phyloP scores from a whole-genome alignment of 768 basidiomycete species.

The Thelephora aurantiotincta region DNA sequence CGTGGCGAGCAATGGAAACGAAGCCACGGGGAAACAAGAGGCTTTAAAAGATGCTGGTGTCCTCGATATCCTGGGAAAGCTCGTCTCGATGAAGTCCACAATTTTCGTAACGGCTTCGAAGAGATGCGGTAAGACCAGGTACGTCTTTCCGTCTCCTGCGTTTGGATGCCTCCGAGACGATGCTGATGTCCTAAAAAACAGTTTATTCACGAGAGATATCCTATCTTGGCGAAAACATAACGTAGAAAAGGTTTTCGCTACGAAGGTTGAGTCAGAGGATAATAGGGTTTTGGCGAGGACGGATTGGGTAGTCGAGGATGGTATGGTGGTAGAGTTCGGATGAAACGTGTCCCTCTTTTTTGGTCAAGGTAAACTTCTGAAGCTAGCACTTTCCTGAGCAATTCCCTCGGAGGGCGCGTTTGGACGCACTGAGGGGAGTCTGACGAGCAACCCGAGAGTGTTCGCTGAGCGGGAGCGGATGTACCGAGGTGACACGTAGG shows the following conservation, averaged over 20 bases:
- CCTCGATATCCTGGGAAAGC: slow-evolving; percentile 41
- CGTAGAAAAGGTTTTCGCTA: background rate
- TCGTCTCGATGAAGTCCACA: slow-evolving; percentile 31
- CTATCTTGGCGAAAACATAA: slow-evolving; percentile 24
- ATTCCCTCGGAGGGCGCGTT: no score
- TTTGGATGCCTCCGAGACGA: background rate
- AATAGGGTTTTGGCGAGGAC: no score
- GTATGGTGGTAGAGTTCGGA: no score
- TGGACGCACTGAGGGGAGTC: no score
- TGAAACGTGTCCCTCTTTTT: no score
- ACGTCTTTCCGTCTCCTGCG: slow-evolving; percentile 5
- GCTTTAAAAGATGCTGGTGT: slow-evolving; percentile 34
- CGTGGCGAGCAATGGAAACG: slow-evolving; percentile 4
- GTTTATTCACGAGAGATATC: slow-evolving; percentile 42
- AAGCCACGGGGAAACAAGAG: slow-evolving; percentile 9
- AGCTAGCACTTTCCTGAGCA: no score
- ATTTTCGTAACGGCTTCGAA: slow-evolving; percentile 36
- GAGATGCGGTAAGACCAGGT: slow-evolving; percentile 36
- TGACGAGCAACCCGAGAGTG: no score
- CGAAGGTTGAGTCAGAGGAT: no score
- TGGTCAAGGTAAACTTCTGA: no score
- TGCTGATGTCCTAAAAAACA: slow-evolving; percentile 13
- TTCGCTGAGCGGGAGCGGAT: no score
- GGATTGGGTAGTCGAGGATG: no score
- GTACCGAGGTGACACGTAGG: no score